These are phyloP conservation scores for Tuctoria greenei DNA, from an alignment of 176 grass and related monocot species.

Conservation along the genomic window DNA sequence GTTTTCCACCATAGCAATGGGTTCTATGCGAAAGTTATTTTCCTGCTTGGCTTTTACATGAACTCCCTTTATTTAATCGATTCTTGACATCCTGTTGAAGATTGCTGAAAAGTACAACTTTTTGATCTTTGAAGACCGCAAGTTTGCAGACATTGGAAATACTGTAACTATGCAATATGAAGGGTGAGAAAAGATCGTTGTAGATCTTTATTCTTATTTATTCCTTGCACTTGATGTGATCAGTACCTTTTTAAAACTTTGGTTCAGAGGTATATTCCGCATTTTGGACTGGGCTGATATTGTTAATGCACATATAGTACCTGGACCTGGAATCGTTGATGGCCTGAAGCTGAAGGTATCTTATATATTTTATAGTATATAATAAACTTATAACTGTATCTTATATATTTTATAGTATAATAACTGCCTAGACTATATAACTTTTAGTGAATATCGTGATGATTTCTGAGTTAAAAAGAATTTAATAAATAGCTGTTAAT, in stretches of 20 bases:
- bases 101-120: constrained; percentile 89
- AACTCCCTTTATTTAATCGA: background rate
- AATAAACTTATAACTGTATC: constrained; percentile 15
- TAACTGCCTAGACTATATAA: background rate
- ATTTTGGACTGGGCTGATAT: constrained; percentile 97
- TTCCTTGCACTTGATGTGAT: constrained; percentile 10
- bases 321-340: constrained; percentile 89
- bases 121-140: constrained; percentile 87
- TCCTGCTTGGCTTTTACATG: background rate
- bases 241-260: background rate
- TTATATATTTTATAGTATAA: constrained; percentile 11
- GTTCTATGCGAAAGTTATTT: background rate
- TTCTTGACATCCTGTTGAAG: constrained; percentile 42
- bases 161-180: constrained; percentile 96
- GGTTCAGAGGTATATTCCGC: constrained; percentile 67
- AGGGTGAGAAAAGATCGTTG: constrained; percentile 50
- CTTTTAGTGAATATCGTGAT: background rate
- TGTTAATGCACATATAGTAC: constrained; percentile 77
- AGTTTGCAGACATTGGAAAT: constrained; percentile 93
- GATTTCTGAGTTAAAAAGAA: background rate
- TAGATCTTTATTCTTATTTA: background rate
- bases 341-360: constrained; percentile 85
- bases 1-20: background rate
- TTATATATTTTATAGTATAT: constrained; percentile 8
- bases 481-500: background rate